These are phyloP conservation scores for Boechera divaricarpa DNA, from an alignment of 345 rosid genomes.

Conservation along the genomic window DNA sequence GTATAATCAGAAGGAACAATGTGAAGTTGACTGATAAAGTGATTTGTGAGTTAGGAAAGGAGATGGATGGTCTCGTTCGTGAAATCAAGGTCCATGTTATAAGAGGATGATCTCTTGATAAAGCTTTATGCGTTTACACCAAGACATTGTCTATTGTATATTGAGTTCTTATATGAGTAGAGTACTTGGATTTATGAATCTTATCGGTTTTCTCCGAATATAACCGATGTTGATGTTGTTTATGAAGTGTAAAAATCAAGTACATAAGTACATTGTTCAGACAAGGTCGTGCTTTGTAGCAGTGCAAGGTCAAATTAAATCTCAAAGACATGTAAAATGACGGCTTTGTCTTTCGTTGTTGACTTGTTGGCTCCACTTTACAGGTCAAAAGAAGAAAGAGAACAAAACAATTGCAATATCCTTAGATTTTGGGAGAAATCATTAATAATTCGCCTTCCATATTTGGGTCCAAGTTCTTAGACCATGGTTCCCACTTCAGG, in stretches of 20 bases:
- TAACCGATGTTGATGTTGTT: background rate
- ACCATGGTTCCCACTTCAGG: background rate
- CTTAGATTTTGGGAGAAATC: background rate
- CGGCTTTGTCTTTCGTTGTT: too few relatives aligned
- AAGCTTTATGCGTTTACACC: background rate
- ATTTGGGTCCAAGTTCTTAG: background rate
- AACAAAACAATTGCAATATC: too few relatives aligned
- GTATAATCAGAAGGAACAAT: background rate
- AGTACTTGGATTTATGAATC: background rate
- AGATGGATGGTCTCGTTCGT: slow-evolving; percentile 11
- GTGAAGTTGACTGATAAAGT: slow-evolving; percentile 23
- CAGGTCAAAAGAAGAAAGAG: too few relatives aligned
- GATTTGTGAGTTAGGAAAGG: background rate
- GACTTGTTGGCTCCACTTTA: too few relatives aligned
- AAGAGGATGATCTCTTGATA: background rate
- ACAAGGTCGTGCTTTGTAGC: too few relatives aligned
- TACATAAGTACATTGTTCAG: too few relatives aligned
- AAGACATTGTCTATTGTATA: background rate
- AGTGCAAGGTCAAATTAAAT: too few relatives aligned
- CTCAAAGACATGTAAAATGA: too few relatives aligned
- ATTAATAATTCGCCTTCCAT: background rate
- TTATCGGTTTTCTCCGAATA: background rate
- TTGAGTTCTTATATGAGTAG: background rate
- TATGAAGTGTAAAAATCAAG: too few relatives aligned
- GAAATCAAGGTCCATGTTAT: slow-evolving; percentile 32